phyloP scores from a whole-genome alignment of 345 rosid genomes.

The Lepidium didymum region DNA sequence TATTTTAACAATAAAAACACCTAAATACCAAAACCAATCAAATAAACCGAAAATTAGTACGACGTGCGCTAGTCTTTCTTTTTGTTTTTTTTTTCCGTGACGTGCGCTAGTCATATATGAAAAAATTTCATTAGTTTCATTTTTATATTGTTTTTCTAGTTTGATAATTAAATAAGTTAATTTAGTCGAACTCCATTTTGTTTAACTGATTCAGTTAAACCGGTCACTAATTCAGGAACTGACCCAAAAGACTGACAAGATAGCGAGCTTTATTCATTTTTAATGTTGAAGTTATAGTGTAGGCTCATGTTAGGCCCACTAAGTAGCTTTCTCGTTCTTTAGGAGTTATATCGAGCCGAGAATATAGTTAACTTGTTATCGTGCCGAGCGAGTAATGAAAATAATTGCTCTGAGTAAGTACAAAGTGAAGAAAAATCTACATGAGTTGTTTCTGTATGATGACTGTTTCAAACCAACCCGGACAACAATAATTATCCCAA shows the following conservation, averaged over 20 bases:
- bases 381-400: neutral
- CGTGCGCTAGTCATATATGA: slow-evolving; percentile 8
- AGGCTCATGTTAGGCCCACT: neutral
- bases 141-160: neutral
- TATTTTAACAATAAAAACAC: neutral
- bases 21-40: neutral
- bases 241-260: neutral
- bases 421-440: too few relatives aligned
- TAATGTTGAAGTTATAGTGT: neutral
- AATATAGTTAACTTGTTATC: neutral
- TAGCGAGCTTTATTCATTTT: neutral
- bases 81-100: neutral
- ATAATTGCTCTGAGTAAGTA: too few relatives aligned
- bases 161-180: neutral
- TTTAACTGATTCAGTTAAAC: neutral
- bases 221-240: neutral
- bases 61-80: neutral
- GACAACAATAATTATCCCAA: too few relatives aligned
- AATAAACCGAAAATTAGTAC: neutral
- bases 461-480: too few relatives aligned
- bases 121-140: neutral
- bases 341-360: neutral
- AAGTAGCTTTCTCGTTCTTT: neutral
- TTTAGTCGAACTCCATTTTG: neutral
- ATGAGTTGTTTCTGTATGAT: too few relatives aligned